Conservation (phyloP, 352 stramenopile genomes). For the Halophytophthora batemanensis region DNA sequence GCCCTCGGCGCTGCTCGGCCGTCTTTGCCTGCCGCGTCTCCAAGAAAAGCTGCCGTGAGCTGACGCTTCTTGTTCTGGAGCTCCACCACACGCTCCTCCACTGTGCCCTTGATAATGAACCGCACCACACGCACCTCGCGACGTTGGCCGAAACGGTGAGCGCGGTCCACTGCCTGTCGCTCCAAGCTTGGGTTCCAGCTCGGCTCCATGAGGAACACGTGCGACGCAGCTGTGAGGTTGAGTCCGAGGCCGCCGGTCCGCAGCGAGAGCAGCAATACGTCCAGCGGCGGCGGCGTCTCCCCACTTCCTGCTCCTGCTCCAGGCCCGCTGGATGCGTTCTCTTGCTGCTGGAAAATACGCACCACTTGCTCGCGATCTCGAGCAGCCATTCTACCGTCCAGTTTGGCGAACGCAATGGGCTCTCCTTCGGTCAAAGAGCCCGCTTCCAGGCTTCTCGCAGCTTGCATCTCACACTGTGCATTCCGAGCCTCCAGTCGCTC, state of each 20-base stretch:
- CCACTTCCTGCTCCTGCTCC: too few relatives aligned
- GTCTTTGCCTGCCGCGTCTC: conserved; percentile 26
- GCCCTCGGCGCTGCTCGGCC: conserved; percentile 17
- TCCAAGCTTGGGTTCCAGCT: conserved; percentile 92
- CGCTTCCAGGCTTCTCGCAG: conserved; percentile 16
- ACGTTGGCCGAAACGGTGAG: conserved; percentile 86
- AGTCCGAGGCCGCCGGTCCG: conserved; percentile 88
- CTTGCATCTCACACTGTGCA: conserved; percentile 13
- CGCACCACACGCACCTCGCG: conserved; percentile 69
- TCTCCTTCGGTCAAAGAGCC: conserved; percentile 3
- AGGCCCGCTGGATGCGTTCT: conserved; percentile 8
- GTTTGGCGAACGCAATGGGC: conserved; percentile 40
- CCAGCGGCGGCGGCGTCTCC: too few relatives aligned
- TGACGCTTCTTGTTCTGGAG: conserved; percentile 86
- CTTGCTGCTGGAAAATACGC: conserved; percentile 53
- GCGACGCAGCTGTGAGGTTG: conserved; percentile 90
- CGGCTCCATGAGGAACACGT: conserved; percentile 94
- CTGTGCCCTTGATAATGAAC: conserved; percentile 85
- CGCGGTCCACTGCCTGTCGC: conserved; percentile 85
- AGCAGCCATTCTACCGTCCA: conserved; percentile 63
- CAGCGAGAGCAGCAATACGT: conserved; percentile 87
- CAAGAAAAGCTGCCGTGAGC: conserved; percentile 75
- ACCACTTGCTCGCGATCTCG: conserved; percentile 63
- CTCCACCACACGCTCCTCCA: conserved; percentile 89
- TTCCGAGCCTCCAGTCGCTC: conserved; percentile 41